Evolutionary conservation across 345 rosid species (phyloP).

Genomic region (Carallia pectinifolia): DNA sequence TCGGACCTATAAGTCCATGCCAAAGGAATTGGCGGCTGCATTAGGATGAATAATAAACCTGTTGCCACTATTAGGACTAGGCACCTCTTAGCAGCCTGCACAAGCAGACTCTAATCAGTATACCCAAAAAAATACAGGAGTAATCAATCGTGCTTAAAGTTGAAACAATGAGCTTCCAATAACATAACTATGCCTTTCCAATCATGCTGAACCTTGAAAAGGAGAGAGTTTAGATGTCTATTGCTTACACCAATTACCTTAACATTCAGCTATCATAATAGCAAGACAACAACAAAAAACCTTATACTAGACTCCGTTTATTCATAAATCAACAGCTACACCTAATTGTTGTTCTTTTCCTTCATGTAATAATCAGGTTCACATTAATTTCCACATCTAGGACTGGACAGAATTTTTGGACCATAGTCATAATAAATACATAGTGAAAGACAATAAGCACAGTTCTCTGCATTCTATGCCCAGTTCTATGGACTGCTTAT

Average conservation of each 20-base stretch:
- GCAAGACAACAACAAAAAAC: background rate
- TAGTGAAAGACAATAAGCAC: background rate
- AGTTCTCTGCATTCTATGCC: background rate
- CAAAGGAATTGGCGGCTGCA: constrained; percentile 93
- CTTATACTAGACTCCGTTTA: background rate
- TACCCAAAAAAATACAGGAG: background rate
- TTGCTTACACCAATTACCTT: background rate
- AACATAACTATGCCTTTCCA: too few relatives aligned
- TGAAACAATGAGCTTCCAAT: too few relatives aligned
- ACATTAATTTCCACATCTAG: background rate
- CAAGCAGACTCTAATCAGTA: background rate
- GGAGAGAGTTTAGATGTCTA: too few relatives aligned
- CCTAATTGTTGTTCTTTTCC: background rate
- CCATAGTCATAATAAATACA: too few relatives aligned
- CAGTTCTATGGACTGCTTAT: background rate
- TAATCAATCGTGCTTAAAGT: background rate
- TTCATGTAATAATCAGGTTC: background rate
- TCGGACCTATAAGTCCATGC: constrained; percentile 85
- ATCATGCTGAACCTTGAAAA: too few relatives aligned
- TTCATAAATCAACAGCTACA: background rate
- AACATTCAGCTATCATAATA: constrained; percentile 1
- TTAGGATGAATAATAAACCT: constrained; percentile 77
- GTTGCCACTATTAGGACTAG: constrained; percentile 84
- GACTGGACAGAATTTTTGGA: too few relatives aligned
- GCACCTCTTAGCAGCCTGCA: constrained; percentile 93